A percentile compares a stretch with the other conserved stretches of the same genome.
phyloP scores from a whole-genome alignment of 371 early-diverging fungal genomes.

The Mucor saturninus region DNA sequence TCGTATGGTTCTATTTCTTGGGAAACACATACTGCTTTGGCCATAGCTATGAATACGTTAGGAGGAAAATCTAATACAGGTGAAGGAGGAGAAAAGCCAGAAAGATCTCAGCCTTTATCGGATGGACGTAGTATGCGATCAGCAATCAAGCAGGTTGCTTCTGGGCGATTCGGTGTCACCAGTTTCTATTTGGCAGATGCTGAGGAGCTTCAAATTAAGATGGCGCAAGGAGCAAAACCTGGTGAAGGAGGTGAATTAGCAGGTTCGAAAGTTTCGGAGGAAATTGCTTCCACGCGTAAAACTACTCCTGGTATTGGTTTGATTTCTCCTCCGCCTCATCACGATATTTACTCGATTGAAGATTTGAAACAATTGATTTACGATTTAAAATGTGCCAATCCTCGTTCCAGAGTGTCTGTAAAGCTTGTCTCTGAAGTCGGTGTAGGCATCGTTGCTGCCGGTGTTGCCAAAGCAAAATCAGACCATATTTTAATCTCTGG shows the following conservation, averaged over 20 bases:
- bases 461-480: constrained; percentile 96
- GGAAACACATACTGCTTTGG: constrained; percentile 92
- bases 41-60: constrained; percentile 94
- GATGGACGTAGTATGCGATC: constrained; percentile 87
- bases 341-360: constrained; percentile 97
- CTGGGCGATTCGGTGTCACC: constrained; percentile 97
- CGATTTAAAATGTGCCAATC: constrained; percentile 94
- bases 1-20: constrained; percentile 96
- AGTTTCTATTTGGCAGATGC: constrained; percentile 90
- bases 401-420: constrained; percentile 89
- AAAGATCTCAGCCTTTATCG: constrained; percentile 66
- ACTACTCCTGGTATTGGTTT: constrained; percentile 95
- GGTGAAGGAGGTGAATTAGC: constrained; percentile 89
- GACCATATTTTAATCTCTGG: constrained; percentile 95
- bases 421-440: constrained; percentile 97
- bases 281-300: constrained; percentile 92
- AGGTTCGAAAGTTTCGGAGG: constrained; percentile 88
- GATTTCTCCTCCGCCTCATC: constrained; percentile 96
- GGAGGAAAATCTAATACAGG: constrained; percentile 98
- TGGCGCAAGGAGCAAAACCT: constrained; percentile 99
- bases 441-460: constrained; percentile 94
- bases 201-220: constrained; percentile 97
- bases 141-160: constrained; percentile 97
- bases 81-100: constrained; percentile 96
- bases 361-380: constrained; percentile 97